Base-by-base conservation (phyloP, 345 rosid genomes). In the Syzygium aqueum region DNA sequence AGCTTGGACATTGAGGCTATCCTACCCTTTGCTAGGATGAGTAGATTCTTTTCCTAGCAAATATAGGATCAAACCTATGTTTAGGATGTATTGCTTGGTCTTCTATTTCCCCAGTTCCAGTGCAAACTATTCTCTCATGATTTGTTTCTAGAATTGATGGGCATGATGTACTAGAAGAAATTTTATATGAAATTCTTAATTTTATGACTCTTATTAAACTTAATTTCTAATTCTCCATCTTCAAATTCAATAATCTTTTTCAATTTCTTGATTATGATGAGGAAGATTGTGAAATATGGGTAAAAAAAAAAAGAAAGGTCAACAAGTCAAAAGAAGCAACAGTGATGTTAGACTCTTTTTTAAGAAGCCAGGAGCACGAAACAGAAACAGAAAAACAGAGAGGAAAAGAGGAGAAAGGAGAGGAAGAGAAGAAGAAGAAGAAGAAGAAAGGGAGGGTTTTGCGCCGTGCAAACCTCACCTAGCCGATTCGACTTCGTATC, bases 201-300 rank as follows among this genome's bases (percentile, higher is more conserved):
- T 0, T 61, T 6, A 0, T 6, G 0, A 1, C 67, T 61, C 33
- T n/a, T 61, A 2, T 13, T 1, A n/a, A 12, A 61, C 33, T 61
- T 61, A 27, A 61, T n/a, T 61, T 61, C 37, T 61, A 61, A 61
- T 61, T n/a, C 19, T 61, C 73, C 37, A 61, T 59, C 30, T 59
- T 59, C 30, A 59, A 59, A 25, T 61, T 61, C 8, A 2, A n/a
- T 0, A 3, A 12, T 13, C 67, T 27, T 27, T 27, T 61, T 3
- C 4, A 0, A 61, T 65, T 65, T 65, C 43, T 30, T 5, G 2
- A 67, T 30, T 3, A 67, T 6, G 46, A 43, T 43, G 46, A 43
- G 46, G 46, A 43, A 43, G 7, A 43, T n/a, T n/a, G n/a, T n/a
- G n/a, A n/a, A n/a, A n/a, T n/a, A n/a, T n/a, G n/a, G n/a, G n/a